Conservation (phyloP, 352 stramenopile species). For the Blastocystis sp. region DNA sequence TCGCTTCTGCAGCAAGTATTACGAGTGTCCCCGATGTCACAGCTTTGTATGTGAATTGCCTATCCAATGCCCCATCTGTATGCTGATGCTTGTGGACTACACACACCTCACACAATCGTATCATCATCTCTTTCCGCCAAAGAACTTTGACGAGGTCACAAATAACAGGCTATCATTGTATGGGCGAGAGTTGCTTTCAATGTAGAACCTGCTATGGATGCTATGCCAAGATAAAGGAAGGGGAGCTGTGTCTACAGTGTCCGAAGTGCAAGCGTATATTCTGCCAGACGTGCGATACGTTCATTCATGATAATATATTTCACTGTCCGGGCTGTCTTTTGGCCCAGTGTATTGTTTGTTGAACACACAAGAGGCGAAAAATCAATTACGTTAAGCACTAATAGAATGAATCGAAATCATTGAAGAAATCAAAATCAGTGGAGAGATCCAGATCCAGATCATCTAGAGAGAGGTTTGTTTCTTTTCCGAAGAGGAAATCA, state of each 20-base stretch:
- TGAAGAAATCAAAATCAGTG: conserved; percentile 21
- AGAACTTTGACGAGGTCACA: neutral
- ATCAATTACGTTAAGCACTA: conserved; percentile 44
- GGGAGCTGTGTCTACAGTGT: conserved; percentile 39
- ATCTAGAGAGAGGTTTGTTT: neutral
- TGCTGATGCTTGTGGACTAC: conserved; percentile 20
- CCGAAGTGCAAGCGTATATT: conserved; percentile 9
- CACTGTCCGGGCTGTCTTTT: conserved; percentile 42
- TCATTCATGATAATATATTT: conserved; percentile 48
- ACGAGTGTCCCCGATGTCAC: conserved; percentile 32
- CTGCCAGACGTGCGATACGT: conserved; percentile 19
- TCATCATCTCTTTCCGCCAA: conserved; percentile 12
- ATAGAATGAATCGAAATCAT: conserved; percentile 38
- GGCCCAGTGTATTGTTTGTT: neutral
- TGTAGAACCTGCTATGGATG: conserved; percentile 39
- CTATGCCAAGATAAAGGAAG: neutral
- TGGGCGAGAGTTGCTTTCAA: neutral
- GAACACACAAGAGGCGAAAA: neutral
- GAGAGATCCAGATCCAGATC: conserved; percentile 7
- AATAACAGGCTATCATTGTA: neutral
- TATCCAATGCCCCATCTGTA: conserved; percentile 22
- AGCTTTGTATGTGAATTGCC: conserved; percentile 30
- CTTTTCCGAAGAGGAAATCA: neutral
- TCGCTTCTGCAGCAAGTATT: neutral
- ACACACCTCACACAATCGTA: conserved; percentile 37